Evolutionary conservation across 202 grass and related monocot genomes (phyloP).

Genomic region (Saccharum hybrid): DNA sequence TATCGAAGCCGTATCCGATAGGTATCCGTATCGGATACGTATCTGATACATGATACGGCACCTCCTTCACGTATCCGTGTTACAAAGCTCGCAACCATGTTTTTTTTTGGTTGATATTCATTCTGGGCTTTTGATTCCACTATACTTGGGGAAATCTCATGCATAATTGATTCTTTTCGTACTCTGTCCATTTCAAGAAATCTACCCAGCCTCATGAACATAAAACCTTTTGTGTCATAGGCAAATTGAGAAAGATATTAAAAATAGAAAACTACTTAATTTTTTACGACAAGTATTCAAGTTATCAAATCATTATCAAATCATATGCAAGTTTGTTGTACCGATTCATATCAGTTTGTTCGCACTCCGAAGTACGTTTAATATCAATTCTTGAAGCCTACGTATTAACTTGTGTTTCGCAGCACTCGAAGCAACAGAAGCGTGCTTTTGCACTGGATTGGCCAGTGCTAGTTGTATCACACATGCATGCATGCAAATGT

Average conservation of each 20-base stretch:
- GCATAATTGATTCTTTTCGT: not conserved
- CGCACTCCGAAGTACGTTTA: not conserved
- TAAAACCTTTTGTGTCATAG: not conserved
- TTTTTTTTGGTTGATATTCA: not conserved
- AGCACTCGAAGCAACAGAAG: not conserved
- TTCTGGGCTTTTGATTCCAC: constrained; percentile 13
- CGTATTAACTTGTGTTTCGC: not conserved
- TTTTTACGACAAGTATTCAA: not conserved
- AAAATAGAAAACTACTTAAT: not conserved
- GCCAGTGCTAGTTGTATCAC: not conserved
- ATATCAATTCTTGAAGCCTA: not conserved
- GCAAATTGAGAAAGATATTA: not conserved
- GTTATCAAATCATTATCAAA: not conserved
- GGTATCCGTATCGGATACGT: too few species aligned
- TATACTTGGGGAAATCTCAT: not conserved
- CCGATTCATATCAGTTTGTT: not conserved
- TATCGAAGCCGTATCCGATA: too few species aligned
- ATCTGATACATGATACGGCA: too few species aligned
- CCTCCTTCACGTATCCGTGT: too few species aligned
- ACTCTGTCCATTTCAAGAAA: not conserved
- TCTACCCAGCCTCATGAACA: not conserved
- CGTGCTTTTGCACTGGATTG: not conserved
- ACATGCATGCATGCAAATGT: not conserved
- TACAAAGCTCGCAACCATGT: not conserved
- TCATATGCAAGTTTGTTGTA: not conserved